phyloP scores from a whole-genome alignment of 768 basidiomycete genomes.

The Mycena polygramma region DNA sequence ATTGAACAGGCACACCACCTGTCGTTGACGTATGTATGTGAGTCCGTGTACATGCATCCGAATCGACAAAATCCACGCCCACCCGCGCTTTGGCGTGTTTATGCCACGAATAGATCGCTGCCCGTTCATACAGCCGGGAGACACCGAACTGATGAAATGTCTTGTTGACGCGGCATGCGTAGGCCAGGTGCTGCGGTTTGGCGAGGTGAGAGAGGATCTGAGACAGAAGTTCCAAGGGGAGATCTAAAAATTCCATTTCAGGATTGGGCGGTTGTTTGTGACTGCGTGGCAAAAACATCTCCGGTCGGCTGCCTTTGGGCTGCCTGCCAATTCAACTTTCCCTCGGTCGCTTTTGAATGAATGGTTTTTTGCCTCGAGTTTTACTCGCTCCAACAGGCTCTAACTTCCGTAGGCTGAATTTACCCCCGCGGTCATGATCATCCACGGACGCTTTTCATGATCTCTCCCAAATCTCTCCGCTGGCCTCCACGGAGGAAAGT shows the following conservation, averaged over 20 bases:
- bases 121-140: constrained; percentile 66
- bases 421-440: no score
- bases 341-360: no score
- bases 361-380: no score
- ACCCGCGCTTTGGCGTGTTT: constrained; percentile 74
- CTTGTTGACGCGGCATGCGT: constrained; percentile 69
- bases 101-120: constrained; percentile 80
- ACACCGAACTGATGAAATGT: constrained; percentile 65
- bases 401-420: no score
- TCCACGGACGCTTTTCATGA: no score
- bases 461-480: no score
- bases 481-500: no score
- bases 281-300: neutral
- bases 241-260: constrained; percentile 63
- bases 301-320: neutral
- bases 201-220: constrained; percentile 64
- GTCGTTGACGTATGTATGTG: neutral
- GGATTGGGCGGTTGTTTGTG: constrained; percentile 14
- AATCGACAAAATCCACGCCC: constrained; percentile 10
- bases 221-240: constrained; percentile 78
- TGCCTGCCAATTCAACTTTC: neutral
- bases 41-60: neutral
- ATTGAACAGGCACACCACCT: constrained; percentile 74
- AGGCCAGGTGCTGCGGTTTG: constrained; percentile 65
- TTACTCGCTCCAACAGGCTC: no score